Conservation (phyloP, 116 monocot species). For the Phalaenopsis hybrid region DNA sequence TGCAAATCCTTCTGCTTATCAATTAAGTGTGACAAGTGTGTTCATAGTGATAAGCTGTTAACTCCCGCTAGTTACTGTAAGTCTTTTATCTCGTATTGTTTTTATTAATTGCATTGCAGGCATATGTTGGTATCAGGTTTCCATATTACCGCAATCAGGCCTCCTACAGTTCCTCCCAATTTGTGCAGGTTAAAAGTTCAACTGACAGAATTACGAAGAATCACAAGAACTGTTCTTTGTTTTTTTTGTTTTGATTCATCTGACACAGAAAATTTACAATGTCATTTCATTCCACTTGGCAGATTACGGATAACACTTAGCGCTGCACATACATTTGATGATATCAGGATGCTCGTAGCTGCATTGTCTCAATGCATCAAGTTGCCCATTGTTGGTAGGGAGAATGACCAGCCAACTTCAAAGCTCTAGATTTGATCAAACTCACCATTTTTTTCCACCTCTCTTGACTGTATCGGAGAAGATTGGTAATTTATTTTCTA, state of each 20-base stretch:
- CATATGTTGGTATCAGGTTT: slow-evolving; percentile 64
- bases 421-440: slow-evolving; percentile 12
- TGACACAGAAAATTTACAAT: too few species aligned
- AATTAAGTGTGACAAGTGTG: too few species aligned
- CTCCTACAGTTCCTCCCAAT: slow-evolving; percentile 66
- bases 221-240: neutral
- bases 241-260: neutral
- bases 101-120: slow-evolving; percentile 11
- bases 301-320: slow-evolving; percentile 68
- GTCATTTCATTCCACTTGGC: neutral
- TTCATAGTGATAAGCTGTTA: too few species aligned
- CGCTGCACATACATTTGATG: slow-evolving; percentile 59
- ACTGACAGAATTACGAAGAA: neutral
- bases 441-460: neutral
- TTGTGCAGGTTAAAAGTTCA: slow-evolving; percentile 51
- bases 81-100: neutral
- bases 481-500: neutral
- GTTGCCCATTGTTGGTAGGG: slow-evolving; percentile 13
- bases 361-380: slow-evolving; percentile 40
- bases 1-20: too few species aligned
- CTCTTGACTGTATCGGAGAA: neutral
- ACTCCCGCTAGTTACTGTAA: neutral
- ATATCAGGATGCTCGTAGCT: slow-evolving; percentile 46
- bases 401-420: neutral
- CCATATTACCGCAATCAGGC: slow-evolving; percentile 61